Percentiles rank a stretch among this genome's conserved stretches.
Evolutionary conservation across 768 basidiomycete genomes (phyloP).

Genomic region (Nevesoporus exiguus): DNA sequence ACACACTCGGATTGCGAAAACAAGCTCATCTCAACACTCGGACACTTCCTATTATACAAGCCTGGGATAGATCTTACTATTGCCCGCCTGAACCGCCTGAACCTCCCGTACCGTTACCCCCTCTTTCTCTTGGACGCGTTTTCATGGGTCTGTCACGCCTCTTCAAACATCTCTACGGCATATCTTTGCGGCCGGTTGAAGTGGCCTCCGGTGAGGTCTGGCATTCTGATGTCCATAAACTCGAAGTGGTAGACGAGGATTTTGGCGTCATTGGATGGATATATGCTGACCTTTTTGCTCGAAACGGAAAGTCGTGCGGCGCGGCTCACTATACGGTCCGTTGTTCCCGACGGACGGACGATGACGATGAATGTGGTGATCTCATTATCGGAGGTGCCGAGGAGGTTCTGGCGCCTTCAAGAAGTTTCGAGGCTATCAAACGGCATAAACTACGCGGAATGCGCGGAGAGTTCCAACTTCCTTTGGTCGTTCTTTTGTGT

Average conservation of each 20-base stretch:
- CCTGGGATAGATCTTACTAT: slow-evolving; percentile 98
- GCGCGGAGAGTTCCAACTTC: slow-evolving; percentile 78
- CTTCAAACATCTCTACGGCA: slow-evolving; percentile 84
- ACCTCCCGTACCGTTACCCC: slow-evolving; percentile 68
- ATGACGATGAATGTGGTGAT: slow-evolving; percentile 80
- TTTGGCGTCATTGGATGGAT: slow-evolving; percentile 89
- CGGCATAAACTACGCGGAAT: slow-evolving; percentile 56
- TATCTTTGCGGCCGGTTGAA: slow-evolving; percentile 70
- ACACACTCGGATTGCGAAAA: slow-evolving; percentile 65
- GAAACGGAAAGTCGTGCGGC: slow-evolving; percentile 81
- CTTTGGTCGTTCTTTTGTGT: slow-evolving; percentile 86
- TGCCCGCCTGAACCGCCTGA: slow-evolving; percentile 75
- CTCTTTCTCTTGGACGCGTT: slow-evolving; percentile 84
- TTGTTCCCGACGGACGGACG: slow-evolving; percentile 88
- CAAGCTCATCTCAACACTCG: slow-evolving; percentile 62
- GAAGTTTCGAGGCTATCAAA: slow-evolving; percentile 61
- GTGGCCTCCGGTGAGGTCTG: slow-evolving; percentile 79
- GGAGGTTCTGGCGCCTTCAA: slow-evolving; percentile 44
- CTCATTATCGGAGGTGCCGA: slow-evolving; percentile 40
- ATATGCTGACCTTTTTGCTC: slow-evolving; percentile 87
- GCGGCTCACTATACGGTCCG: slow-evolving; percentile 98
- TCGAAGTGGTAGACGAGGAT: slow-evolving; percentile 90
- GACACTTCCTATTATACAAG: slow-evolving; percentile 64
- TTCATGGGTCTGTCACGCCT: slow-evolving; percentile 90
- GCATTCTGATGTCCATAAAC: slow-evolving; percentile 83